phyloP scores from a whole-genome alignment of 192 early-diverging fungal genomes.

The Coemansia sp. region DNA sequence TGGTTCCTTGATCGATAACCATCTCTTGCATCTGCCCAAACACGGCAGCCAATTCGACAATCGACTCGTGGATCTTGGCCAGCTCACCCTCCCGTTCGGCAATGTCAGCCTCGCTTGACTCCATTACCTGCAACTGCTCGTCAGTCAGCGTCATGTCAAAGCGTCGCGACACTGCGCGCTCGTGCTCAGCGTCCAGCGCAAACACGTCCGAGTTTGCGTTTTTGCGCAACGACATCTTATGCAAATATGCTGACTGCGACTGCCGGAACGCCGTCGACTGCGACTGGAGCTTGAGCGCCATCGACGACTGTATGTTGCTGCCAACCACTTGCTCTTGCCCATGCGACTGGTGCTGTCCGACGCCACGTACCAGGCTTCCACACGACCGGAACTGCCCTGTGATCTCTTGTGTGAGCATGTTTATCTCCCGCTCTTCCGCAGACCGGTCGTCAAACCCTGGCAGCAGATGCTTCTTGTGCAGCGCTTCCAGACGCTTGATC shows the following conservation, averaged over 20 bases:
- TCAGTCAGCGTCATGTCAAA: constrained; percentile 74
- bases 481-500: constrained; percentile 63
- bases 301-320: constrained; percentile 84
- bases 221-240: constrained; percentile 60
- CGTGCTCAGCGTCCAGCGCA: constrained; percentile 41
- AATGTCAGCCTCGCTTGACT: constrained; percentile 76
- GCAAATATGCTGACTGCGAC: constrained; percentile 83
- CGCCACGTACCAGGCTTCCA: constrained; percentile 77
- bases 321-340: constrained; percentile 69
- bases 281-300: constrained; percentile 90
- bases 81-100: constrained; percentile 89
- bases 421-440: constrained; percentile 78
- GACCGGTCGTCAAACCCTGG: constrained; percentile 93
- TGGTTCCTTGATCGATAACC: constrained; percentile 96
- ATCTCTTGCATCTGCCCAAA: constrained; percentile 93
- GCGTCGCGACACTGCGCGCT: constrained; percentile 39
- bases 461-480: constrained; percentile 87
- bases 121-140: constrained; percentile 75
- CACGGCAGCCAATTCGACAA: constrained; percentile 84
- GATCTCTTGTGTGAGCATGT: constrained; percentile 79
- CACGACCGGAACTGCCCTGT: constrained; percentile 85
- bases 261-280: constrained; percentile 80
- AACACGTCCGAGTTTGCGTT: constrained; percentile 48
- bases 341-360: constrained; percentile 58
- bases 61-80: constrained; percentile 89